Conservation (phyloP, 352 stramenopile species). For the Achlya hypogyna region DNA sequence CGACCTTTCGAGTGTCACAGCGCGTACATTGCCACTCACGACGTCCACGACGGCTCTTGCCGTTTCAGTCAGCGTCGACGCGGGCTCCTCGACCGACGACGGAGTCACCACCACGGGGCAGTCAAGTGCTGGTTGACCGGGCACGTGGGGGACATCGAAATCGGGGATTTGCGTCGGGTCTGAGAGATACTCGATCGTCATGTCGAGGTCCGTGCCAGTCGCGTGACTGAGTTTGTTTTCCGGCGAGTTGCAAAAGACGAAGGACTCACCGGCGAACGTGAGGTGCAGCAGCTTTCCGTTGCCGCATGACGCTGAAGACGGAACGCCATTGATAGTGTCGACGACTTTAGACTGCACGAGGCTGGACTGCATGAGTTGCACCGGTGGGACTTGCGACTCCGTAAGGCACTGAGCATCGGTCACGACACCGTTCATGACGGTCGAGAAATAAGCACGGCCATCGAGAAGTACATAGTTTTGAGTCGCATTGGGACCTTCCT, state of each 20-base stretch:
- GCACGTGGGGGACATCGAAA: neutral
- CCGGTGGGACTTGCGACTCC: neutral
- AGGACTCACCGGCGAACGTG: constrained; percentile 26
- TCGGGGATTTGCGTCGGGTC: constrained; percentile 19
- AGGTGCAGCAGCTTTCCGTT: constrained; percentile 26
- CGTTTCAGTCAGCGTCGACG: neutral
- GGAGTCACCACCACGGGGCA: neutral
- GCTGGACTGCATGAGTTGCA: neutral
- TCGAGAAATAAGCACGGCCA: neutral
- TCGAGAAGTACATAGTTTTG: neutral
- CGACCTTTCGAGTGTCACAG: neutral
- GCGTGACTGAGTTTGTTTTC: constrained; percentile 16
- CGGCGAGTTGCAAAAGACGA: constrained; percentile 25
- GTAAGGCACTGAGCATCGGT: neutral
- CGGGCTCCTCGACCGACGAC: neutral
- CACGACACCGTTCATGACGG: neutral
- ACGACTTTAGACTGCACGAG: neutral
- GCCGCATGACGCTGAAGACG: neutral
- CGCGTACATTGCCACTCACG: neutral
- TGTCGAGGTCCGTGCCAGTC: constrained; percentile 21
- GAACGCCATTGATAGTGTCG: neutral
- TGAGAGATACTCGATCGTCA: constrained; percentile 20
- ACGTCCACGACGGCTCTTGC: neutral
- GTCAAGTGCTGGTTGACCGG: neutral
- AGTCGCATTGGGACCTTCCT: neutral